These are phyloP conservation scores for Paramecium sexaurelia DNA, from an alignment of 73 alveolate genomes.

Conservation along the genomic window DNA sequence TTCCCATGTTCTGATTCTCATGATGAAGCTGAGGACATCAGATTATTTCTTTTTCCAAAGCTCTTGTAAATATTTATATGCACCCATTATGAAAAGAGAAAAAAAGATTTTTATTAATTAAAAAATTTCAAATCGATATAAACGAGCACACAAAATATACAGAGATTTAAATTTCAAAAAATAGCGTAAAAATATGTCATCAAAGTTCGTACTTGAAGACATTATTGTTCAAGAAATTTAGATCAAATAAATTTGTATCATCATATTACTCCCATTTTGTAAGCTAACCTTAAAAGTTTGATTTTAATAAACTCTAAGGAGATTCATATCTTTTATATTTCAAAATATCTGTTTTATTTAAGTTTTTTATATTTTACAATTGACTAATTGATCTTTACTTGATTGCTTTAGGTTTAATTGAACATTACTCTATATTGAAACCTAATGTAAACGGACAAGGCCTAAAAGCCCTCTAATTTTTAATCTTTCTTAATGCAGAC, in stretches of 20 bases:
- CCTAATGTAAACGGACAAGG: conserved; percentile 26
- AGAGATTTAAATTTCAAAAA: not conserved
- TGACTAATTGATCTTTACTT: not conserved
- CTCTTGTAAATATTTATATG: conserved; percentile 98
- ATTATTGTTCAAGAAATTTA: conserved; percentile 26
- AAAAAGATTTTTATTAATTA: conserved; percentile 44
- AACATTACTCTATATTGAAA: not conserved
- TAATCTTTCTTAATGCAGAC: not conserved
- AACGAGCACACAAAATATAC: not conserved
- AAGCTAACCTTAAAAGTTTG: not conserved
- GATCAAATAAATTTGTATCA: not conserved
- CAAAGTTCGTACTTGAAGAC: conserved; percentile 34
- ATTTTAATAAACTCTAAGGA: not conserved
- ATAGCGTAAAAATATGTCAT: conserved; percentile 28
- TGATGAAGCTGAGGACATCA: conserved; percentile 97
- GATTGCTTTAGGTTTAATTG: not conserved
- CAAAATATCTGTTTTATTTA: not conserved
- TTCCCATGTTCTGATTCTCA: conserved; percentile 99
- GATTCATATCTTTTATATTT: not conserved
- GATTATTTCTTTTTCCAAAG: conserved; percentile 99
- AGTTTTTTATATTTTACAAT: not conserved
- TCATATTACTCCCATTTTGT: conserved; percentile 26
- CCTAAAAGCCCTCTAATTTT: not conserved
- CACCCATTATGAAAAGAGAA: conserved; percentile 86
- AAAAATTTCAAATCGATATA: conserved; percentile 46